phyloP scores from a whole-genome alignment of 2,329 filamentous ascomycete species.

The Aspergillus fischeri region DNA sequence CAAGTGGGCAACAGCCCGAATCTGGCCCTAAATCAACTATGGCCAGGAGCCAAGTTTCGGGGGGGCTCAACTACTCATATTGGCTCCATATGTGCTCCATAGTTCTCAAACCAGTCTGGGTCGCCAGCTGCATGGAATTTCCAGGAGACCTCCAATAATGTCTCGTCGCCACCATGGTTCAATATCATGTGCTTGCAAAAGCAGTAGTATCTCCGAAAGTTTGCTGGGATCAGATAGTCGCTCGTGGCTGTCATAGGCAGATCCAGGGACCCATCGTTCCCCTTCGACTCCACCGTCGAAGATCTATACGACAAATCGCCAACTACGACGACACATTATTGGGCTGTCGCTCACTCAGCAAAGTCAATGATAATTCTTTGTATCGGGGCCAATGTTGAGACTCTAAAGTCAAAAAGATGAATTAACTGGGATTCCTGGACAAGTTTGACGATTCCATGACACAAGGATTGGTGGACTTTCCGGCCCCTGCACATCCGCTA shows the following conservation, averaged over 20 bases:
- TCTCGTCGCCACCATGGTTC: neutral
- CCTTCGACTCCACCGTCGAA: slow-evolving; percentile 6
- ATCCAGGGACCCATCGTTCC: slow-evolving; percentile 19
- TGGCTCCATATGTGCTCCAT: neutral
- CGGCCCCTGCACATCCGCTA: neutral
- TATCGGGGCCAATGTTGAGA: neutral
- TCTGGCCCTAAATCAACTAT: neutral
- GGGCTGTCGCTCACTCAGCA: neutral
- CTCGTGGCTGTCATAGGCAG: slow-evolving; percentile 16
- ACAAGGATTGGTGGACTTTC: neutral
- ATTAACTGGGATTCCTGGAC: neutral
- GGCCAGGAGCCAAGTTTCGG: neutral
- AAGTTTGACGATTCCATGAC: neutral
- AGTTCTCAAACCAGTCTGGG: neutral
- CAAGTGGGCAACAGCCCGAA: neutral
- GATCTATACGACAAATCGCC: slow-evolving; percentile 8
- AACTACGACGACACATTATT: neutral
- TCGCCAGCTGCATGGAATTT: neutral
- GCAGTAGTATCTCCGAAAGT: slow-evolving; percentile 17
- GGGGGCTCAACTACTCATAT: neutral
- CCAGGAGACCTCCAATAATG: slow-evolving; percentile 5
- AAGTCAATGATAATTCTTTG: neutral
- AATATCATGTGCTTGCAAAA: slow-evolving; percentile 12
- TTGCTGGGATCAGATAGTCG: slow-evolving; percentile 5
- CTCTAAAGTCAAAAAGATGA: neutral